Evolutionary conservation across 768 basidiomycete genomes (phyloP), one percentile per base, ranked within the genome.

Genomic region (Psilocybe cyanescens): DNA sequence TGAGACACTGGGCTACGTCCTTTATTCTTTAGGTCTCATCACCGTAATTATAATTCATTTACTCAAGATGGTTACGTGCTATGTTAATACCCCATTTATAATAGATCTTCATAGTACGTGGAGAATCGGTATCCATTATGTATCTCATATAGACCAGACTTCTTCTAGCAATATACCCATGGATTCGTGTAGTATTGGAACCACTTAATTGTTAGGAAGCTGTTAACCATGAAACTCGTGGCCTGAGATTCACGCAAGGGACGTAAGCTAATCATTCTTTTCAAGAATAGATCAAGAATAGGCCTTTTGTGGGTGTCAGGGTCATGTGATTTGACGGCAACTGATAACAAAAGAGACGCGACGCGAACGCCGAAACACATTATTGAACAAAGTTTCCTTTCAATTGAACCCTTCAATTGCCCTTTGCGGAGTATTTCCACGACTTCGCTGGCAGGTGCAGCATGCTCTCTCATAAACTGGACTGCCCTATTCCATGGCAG

Each of bases 1-100:
- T 94, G 35, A 79, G 82, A 61, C 89, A 92, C 71, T 91, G 90
- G 88, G 89, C 88, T 8, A 81, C 84, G 60, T 77, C 82, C 24
- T 87, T 92, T 31, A 65, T 73, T 63, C 55, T 79, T 54, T 79
- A 59, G 35, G 28, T 48, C 12, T 19, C 35, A 24, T 31, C 9
- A 16, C 33, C 16, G 35, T 17, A 50, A 51, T 44, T 29, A 31
- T 37, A 14, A 44, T 44, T 11, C 11, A 35, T 11, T 35, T 35
- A 4, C 33, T 35, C 33, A 11, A 35, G 7, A 11, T 35, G 11
- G 33, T 35, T 35, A 35, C 33, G 33, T 11, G 11, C 33, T 11
- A 35, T 35, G 11, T 35, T 35, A 35, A 35, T 35, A 35, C 33
- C 33, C 33, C 33, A 35, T 11, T 11, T 35, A 35, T 35, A 35